Percentiles rank a stretch among this genome's conserved stretches.
Conservation (phyloP, 208 protist species). For the Wallacemonas sp. region DNA sequence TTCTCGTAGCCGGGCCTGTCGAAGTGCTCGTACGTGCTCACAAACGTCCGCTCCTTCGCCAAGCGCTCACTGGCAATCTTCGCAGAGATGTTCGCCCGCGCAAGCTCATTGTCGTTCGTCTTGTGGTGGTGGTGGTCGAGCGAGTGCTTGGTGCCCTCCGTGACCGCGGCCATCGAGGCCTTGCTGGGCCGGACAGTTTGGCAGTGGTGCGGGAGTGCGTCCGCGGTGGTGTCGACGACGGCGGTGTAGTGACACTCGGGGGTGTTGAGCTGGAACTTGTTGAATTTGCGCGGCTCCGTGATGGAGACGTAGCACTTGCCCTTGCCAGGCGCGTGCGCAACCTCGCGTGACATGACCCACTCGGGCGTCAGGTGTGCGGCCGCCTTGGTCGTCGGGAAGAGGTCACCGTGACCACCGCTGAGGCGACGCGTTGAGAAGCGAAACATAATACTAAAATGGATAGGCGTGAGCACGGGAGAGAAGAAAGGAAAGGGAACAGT, state of each 20-base stretch:
- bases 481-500: slow-evolving; percentile 26
- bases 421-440: slow-evolving; percentile 41
- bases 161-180: slow-evolving; percentile 22
- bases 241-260: slow-evolving; percentile 41
- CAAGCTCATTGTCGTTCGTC: slow-evolving; percentile 42
- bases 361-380: slow-evolving; percentile 60
- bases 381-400: slow-evolving; percentile 84
- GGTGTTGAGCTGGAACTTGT: slow-evolving; percentile 49
- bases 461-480: neutral
- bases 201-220: slow-evolving; percentile 28
- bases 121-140: slow-evolving; percentile 43
- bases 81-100: slow-evolving; percentile 64
- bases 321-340: slow-evolving; percentile 51
- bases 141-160: slow-evolving; percentile 35
- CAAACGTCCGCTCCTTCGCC: slow-evolving; percentile 69
- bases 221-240: slow-evolving; percentile 19
- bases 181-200: slow-evolving; percentile 32
- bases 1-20: slow-evolving; percentile 29
- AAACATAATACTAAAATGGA: slow-evolving; percentile 7
- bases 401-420: slow-evolving; percentile 67
- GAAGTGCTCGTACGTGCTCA: slow-evolving; percentile 34
- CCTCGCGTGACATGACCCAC: slow-evolving; percentile 59
- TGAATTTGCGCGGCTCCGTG: slow-evolving; percentile 35
- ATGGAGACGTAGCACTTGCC: slow-evolving; percentile 56
- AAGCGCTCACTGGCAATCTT: slow-evolving; percentile 50